These are phyloP conservation scores for Cercospora zeae-maydis DNA, from an alignment of 2,329 filamentous ascomycete genomes.

Conservation along the genomic window DNA sequence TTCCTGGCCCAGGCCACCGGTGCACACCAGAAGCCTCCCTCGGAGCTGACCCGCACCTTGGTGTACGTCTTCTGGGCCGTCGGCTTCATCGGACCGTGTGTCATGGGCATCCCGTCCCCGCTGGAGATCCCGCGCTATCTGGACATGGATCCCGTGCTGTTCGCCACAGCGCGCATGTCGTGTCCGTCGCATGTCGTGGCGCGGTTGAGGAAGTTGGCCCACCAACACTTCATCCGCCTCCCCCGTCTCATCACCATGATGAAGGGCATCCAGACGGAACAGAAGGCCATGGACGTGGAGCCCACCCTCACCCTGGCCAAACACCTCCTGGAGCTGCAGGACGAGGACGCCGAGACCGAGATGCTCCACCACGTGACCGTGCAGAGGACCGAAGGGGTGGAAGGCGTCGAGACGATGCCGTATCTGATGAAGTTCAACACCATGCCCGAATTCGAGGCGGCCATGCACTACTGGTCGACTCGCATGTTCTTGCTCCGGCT, in stretches of 20 bases:
- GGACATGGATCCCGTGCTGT: conserved; percentile 15
- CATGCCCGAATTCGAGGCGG: conserved; percentile 18
- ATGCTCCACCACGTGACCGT: conserved; percentile 19
- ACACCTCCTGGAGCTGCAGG: conserved; percentile 13
- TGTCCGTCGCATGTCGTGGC: conserved; percentile 8
- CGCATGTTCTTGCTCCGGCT: conserved; percentile 17
- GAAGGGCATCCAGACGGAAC: conserved; percentile 10
- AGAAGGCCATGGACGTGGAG: conserved; percentile 8
- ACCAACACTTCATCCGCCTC: conserved; percentile 21
- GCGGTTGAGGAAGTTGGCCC: conserved; percentile 15
- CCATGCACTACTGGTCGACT: conserved; percentile 20
- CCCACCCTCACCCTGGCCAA: conserved; percentile 12
- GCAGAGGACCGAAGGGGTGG: conserved; percentile 12
- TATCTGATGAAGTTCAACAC: conserved; percentile 20
- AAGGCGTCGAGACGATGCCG: conserved; percentile 2
- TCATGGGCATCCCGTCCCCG: conserved; percentile 17
- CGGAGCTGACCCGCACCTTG: conserved; percentile 16
- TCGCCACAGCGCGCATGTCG: conserved; percentile 14
- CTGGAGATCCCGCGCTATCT: conserved; percentile 18
- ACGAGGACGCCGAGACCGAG: conserved; percentile 17
- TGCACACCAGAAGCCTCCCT: conserved; percentile 6
- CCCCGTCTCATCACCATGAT: conserved; percentile 16
- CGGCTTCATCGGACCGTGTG: conserved; percentile 21
- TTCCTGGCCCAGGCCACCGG: conserved; percentile 13
- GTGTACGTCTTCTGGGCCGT: conserved; percentile 21